Base-by-base conservation (phyloP, 2,329 filamentous ascomycete species). In the Spiromastix sp. region DNA sequence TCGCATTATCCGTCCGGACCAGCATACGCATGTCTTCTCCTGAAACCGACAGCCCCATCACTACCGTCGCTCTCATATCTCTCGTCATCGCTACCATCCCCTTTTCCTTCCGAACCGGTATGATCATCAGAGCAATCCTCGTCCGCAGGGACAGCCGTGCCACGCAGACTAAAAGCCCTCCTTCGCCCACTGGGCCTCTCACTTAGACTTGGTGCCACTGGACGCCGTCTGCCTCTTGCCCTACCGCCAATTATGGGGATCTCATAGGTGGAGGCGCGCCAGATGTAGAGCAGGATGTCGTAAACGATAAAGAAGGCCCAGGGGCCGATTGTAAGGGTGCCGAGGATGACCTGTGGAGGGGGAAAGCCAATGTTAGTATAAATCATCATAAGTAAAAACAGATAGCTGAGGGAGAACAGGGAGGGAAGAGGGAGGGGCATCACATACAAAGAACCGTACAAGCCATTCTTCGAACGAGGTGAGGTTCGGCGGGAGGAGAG, bases 251-350 rank as follows among this genome's bases (percentile, higher is more conserved):
- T 47, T 19, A 71, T 51, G 1, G 77, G 77, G 2, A 79, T 55
- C 41, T 79, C 69, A 53, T 78, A 73, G 27, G 67, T 66, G 9
- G 68, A 49, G 10, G 70, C 63, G 40, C 78, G 74, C 53, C 70
- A 71, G 39, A 74, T 43, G 56, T 79, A 83, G 27, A 81, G 65
- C 16, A 71, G 43, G 36, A 78, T 54, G 51, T 83, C 78, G 60
- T 81, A 81, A 42, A 76, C 37, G 42, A 83, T 61, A 22, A 81
- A 56, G 16, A 71, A 58, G 4, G 69, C 55, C 74, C 77, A 82
- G 8, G 78, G 78, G 2, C 70, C 69, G 43, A 81, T 73, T 30
- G 69, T 72, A 28, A 80, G 46, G 28, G 73, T 46, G 16, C 71
- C 76, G 39, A 81, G 67, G 38, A 79, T 47, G 20, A 81, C 56